phyloP scores from a whole-genome alignment of 129 eudicot genomes.

The Heracleum sosnowskyi region DNA sequence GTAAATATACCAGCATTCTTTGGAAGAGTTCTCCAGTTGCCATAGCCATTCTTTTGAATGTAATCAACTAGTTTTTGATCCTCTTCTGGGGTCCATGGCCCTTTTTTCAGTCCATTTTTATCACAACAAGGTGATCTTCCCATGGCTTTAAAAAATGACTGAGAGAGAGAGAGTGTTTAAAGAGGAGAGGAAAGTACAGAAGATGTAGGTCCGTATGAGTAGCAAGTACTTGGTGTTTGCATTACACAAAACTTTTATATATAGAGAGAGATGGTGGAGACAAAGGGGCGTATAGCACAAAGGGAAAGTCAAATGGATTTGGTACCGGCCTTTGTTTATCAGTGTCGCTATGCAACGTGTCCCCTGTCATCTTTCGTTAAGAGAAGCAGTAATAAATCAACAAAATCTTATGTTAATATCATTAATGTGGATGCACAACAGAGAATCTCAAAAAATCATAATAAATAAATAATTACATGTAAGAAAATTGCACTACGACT shows the following conservation, averaged over 20 bases:
- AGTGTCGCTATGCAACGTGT: conserved; percentile 66
- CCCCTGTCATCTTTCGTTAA: conserved; percentile 20
- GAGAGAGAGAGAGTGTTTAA: background rate
- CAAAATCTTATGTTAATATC: no score
- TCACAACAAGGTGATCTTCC: conserved; percentile 94
- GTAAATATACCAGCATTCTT: conserved; percentile 66
- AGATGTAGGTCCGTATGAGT: conserved; percentile 39
- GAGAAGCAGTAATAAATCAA: background rate
- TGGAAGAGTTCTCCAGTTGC: conserved; percentile 90
- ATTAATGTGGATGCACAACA: background rate
- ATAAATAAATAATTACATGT: no score
- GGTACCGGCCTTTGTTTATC: conserved; percentile 62
- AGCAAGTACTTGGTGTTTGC: conserved; percentile 3
- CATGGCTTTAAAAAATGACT: conserved; percentile 25
- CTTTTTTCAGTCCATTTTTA: conserved; percentile 69
- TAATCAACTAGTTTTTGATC: conserved; percentile 74
- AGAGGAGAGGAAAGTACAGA: background rate
- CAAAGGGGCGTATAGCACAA: background rate
- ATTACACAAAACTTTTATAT: conserved; percentile 13
- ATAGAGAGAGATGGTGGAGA: conserved; percentile 19
- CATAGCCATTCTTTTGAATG: conserved; percentile 70
- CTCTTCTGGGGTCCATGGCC: conserved; percentile 94
- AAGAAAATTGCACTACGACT: no score
- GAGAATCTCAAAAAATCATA: background rate
- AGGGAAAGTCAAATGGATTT: conserved; percentile 60